Evolutionary conservation across 225 moss, liverwort and hornwort species (phyloP), one percentile per base, ranked within the genome.

Genomic region (Bryoerythrophyllum caledonicum): DNA sequence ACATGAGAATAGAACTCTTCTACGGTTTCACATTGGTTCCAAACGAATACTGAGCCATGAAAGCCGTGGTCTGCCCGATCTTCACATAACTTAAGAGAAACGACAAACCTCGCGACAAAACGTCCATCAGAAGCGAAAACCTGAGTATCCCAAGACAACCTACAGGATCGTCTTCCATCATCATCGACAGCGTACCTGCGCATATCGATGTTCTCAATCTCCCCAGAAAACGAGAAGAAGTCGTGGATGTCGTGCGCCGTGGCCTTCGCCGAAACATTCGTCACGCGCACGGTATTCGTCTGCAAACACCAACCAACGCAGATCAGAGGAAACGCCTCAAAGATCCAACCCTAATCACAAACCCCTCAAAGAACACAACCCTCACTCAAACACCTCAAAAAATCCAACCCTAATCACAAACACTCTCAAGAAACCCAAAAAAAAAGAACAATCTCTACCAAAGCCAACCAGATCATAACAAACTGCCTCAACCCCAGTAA

Each of bases 191-290:
- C 78, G 19, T 5, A 97, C 96, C 91, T 94, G 52, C 90, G 91
- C 41, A 97, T 90, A 65, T 97, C 94, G 6, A 97, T 90, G 66
- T 93, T 91, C 74, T 88, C 84, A 75, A 97, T 93, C 86, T 97
- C 97, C 51, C 97, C 97, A 74, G 97, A 97, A 73, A 97, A 97
- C 26, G 97, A 94, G 87, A 97, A 97, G 74, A 97, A 97, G 37
- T 97, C 97, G 66, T 90, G 91, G 74, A 97, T 88, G 71, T 97
- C 94, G 57, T 90, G 91, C 75, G 91, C 91, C 8, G 92, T 87
- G 57, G 93, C 97, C 68, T 91, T 94, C 62, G 88, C 83, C 15
- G 97, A 99, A 44, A 99, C 89, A 81, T 91, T 90, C 35, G 85
- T 88, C 30, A 99, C 94, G 41, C 89, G 90, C 13, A 99, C 97